Conservation (phyloP, 441 rosid species). For the Pelargonium fulgidum region DNA sequence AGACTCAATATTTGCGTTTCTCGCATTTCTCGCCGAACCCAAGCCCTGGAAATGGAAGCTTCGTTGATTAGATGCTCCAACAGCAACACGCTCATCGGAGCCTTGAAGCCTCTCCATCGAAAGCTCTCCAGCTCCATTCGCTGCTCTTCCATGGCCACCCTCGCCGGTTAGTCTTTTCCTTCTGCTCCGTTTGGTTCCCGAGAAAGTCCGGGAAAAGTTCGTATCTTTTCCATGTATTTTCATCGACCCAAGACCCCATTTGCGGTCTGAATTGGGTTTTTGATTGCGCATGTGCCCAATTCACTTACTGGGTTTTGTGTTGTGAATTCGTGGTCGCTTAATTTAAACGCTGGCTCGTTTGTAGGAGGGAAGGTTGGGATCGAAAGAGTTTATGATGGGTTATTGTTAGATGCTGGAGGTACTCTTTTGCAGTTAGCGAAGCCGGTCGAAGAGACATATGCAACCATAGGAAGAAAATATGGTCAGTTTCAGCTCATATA, state of each 20-base stretch:
- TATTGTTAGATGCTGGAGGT: constrained; percentile 83
- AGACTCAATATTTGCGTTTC: background rate
- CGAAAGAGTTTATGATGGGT: constrained; percentile 57
- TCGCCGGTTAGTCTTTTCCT: constrained; percentile 25
- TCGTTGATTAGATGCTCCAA: constrained; percentile 39
- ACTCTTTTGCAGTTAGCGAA: constrained; percentile 66
- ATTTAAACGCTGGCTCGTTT: constrained; percentile 4
- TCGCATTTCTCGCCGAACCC: background rate
- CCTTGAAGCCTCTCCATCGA: constrained; percentile 29
- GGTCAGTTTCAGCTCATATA: constrained; percentile 34
- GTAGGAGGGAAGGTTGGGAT: constrained; percentile 26
- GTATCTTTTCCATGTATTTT: background rate
- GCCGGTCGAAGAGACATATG: constrained; percentile 74
- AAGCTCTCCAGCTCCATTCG: constrained; percentile 14
- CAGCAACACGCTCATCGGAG: constrained; percentile 33
- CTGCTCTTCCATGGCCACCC: constrained; percentile 30
- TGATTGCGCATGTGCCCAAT: constrained; percentile 5
- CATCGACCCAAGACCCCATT: background rate
- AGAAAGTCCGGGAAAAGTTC: too few relatives aligned
- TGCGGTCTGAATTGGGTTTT: background rate
- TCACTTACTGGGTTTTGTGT: background rate
- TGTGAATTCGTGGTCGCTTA: constrained; percentile 5
- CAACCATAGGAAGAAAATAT: constrained; percentile 64
- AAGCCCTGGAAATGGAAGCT: constrained; percentile 42
- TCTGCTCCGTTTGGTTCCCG: constrained; percentile 14